Base-by-base conservation (phyloP, 1,284 basidiomycete genomes). In the Melampsora medusae region DNA sequence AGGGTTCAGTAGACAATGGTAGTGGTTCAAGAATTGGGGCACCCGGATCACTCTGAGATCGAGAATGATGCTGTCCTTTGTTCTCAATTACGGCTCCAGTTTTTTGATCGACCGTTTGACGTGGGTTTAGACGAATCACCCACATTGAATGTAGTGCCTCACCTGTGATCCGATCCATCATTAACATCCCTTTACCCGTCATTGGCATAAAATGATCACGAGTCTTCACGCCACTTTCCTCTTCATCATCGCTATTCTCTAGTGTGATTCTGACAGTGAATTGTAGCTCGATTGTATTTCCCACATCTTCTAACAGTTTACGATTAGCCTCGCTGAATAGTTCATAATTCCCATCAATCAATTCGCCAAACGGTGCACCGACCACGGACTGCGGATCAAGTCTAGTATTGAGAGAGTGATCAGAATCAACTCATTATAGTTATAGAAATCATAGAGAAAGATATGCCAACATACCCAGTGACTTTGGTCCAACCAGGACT, bases 131-230 rank as follows among this genome's bases (percentile, higher is more conserved):
- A 81, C 92, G 94, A 82, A 97, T 89, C 59, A 98, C 95, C 97
- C 97, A 99, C 95, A 99, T 98, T 4, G 96, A 97, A 83, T 99
- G 97, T 28, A 94, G 92, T 2, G 93, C 90, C 77, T 88, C 87
- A 4, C 91, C 91, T 71, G 90, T 90, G 81, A 93, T 89, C 48
- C 92, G 89, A 83, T 97, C 93, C 79, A 92, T 89, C 90, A 99
- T 96, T 79, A 99, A 88, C 96, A 99, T 98, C 28, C 97, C 97
- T 82, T 97, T 97, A 53, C 93, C 97, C 81, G 97, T 94, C 89
- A 99, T 95, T 88, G 82, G 93, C 91, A 83, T 90, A 94, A 60
- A 80, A 90, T 84, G 79, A 86, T 83, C 82, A 77, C 42, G 31
- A 77, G 69, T 65, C 78, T 77, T 16, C 78, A 80, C 81, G 60